Evolutionary conservation across 768 basidiomycete genomes (phyloP), one percentile per base, ranked within the genome.

Genomic region (Fistulinella prunicolor): DNA sequence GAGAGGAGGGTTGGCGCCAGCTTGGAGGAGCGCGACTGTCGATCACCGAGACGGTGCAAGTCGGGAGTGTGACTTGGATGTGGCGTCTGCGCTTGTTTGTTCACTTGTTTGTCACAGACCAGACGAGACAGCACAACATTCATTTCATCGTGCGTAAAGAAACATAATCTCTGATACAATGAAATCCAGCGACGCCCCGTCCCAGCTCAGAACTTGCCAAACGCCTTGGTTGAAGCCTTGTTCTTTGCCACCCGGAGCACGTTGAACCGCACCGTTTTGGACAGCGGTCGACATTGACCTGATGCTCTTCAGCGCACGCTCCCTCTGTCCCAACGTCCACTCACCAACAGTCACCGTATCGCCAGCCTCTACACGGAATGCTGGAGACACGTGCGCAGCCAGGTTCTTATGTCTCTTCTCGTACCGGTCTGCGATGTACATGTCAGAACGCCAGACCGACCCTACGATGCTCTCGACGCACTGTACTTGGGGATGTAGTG

Each of bases 191-290:
- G n/a, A n/a, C n/a, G n/a, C n/a, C 5, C 26, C 12, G 5, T 12
- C 43, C 42, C 44, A 20, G 38, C 61, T 73, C 71, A 93, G 78
- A 97, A 98, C 83, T 97, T 97, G 75, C 83, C 81, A 77, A 98
- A 98, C 43, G 88, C 76, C 80, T 95, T 96, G 50, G 82, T 71
- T 28, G 91, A 68, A 10, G 91, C 92, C 82, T 94, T 94, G 83
- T 74, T 94, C 84, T 88, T 92, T 57, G 83, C 70, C 70, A 99
- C 95, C 63, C 94, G 88, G 68, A 98, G 73, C 50, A 99, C 96
- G 74, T 99, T 99, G 86, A 99, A 99, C 42, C 96, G 90, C 64
- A 97, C 92, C 28, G 95, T 98, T 76, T 99, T 99, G 53, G 96
- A 98, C 63, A 98, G 74, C 61, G 96, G 96, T 68, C 96, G 88